These are phyloP conservation scores for Papiliotrema terrestris DNA, from an alignment of 1,284 basidiomycete genomes.

Conservation along the genomic window DNA sequence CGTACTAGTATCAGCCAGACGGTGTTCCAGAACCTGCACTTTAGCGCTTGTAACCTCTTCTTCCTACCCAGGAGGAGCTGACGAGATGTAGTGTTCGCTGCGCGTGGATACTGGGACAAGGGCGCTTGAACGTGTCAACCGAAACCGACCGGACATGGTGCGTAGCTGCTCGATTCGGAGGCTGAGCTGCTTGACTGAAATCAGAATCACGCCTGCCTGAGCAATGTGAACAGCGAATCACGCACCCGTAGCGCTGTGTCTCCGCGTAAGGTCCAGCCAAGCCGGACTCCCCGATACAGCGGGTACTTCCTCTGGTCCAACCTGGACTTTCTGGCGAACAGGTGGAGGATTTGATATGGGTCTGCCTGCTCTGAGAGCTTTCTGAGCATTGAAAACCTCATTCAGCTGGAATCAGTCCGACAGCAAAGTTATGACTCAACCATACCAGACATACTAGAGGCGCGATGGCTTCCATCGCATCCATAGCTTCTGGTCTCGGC, in stretches of 20 bases:
- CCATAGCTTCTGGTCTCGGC: too few species aligned
- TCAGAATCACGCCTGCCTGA: too few species aligned
- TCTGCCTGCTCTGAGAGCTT: background rate
- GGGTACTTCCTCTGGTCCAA: too few species aligned
- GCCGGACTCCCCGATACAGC: too few species aligned
- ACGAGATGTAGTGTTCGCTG: slow-evolving; percentile 48
- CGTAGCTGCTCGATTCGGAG: slow-evolving; percentile 18
- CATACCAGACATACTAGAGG: too few species aligned
- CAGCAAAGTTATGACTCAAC: too few species aligned
- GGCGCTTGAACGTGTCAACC: slow-evolving; percentile 8
- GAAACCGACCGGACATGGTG: slow-evolving; percentile 11
- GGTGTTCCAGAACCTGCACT: slow-evolving; percentile 76
- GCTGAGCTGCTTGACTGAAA: slow-evolving; percentile 14
- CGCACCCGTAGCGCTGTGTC: background rate
- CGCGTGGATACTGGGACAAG: slow-evolving; percentile 30
- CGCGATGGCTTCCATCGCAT: too few species aligned
- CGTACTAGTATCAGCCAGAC: slow-evolving; percentile 73
- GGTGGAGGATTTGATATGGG: too few species aligned
- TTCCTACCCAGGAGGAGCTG: slow-evolving; percentile 40
- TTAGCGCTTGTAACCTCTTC: slow-evolving; percentile 10
- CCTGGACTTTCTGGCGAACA: too few species aligned
- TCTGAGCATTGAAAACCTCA: too few species aligned
- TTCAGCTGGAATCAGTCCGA: slow-evolving; percentile 1
- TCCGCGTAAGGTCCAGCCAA: too few species aligned
- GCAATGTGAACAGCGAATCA: too few species aligned